Base-by-base conservation (phyloP, 1,139 yeast genomes). In the Protomyces macrosporus region DNA sequence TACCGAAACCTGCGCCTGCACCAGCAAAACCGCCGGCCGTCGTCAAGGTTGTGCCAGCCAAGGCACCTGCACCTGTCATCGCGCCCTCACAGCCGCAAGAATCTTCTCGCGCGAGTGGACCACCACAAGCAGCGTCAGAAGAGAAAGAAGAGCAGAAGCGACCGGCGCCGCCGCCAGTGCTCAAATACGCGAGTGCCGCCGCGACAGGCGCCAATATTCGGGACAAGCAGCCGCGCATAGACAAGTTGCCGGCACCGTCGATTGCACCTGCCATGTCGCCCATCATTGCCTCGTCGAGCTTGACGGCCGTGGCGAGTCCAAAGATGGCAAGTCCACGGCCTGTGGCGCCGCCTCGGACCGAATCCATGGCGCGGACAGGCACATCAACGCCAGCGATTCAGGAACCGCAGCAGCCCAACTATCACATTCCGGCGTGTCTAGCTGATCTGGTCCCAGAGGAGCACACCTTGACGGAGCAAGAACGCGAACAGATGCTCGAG, bases 121-220 rank as follows among this genome's bases (percentile, higher is more conserved):
- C 51, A 6, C 14, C n/a, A 12, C 53, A 32, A 50, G 53, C 16
- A 30, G 23, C 23, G 23, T 23, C 23, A 23, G 37, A 32, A 7
- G 30, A n/a, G 30, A 48, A 48, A 12, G 58, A 53, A 37, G 56
- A 58, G 10, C 35, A 40, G 12, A 60, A 45, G 50, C 55, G 45
- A 37, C 53, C 54, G 10, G 34, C 53, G 33, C 30, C 50, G 10
- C 58, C 63, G n/a, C 35, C 45, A 16, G 87, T 83, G 65, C 77
- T 87, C 67, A 86, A 86, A 69, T 87, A 90, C 82, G 82, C 93
- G 0, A 81, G 86, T 0, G 88, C 90, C 0, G 87, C 86, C 2
- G 84, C 86, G 12, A 83, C 83, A 3, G 73, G 75, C 6, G 75
- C 75, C 3, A 73, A 53, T 78, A 84, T 65, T 79, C 78, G 62